These are phyloP conservation scores for Vaccinium corymbosum DNA, from an alignment of 148 eudicot genomes.

Conservation along the genomic window DNA sequence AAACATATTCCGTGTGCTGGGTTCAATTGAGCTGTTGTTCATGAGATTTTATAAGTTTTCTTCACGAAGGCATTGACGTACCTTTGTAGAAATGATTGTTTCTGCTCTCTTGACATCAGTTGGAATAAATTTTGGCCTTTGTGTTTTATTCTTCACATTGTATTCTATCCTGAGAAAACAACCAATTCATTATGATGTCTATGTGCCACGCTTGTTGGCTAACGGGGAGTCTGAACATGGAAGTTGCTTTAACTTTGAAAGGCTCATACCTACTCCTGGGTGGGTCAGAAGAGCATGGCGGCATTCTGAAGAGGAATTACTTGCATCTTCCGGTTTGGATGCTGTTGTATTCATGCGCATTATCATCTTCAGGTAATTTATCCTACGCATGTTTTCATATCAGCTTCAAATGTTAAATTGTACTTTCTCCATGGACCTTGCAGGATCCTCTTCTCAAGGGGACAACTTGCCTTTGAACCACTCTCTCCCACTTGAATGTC, in stretches of 20 bases:
- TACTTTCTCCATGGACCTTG: slow-evolving; percentile 8
- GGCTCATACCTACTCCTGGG: slow-evolving; percentile 55
- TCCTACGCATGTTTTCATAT: background rate
- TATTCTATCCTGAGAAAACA: slow-evolving; percentile 69
- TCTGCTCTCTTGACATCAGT: slow-evolving; percentile 74
- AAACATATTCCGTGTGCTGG: background rate
- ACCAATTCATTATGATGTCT: slow-evolving; percentile 53
- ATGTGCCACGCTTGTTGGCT: slow-evolving; percentile 51
- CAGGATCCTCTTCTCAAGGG: background rate
- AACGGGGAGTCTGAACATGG: slow-evolving; percentile 29
- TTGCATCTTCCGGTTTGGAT: slow-evolving; percentile 70
- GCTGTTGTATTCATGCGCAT: slow-evolving; percentile 72
- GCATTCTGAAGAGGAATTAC: slow-evolving; percentile 58
- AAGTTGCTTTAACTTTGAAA: slow-evolving; percentile 26
- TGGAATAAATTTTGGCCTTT: slow-evolving; percentile 65
- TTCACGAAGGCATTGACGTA: slow-evolving; percentile 20
- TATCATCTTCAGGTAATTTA: slow-evolving; percentile 57
- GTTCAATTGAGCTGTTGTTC: slow-evolving; percentile 26
- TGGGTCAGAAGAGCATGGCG: slow-evolving; percentile 71
- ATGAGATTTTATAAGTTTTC: slow-evolving; percentile 3
- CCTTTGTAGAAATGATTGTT: slow-evolving; percentile 47
- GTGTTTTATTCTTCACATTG: slow-evolving; percentile 53
- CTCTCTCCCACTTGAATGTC: background rate
- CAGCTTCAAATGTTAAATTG: background rate
- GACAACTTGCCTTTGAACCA: background rate